These are phyloP conservation scores for Metarhizium anisopliae DNA, from an alignment of 2,329 filamentous ascomycete genomes.

Conservation along the genomic window DNA sequence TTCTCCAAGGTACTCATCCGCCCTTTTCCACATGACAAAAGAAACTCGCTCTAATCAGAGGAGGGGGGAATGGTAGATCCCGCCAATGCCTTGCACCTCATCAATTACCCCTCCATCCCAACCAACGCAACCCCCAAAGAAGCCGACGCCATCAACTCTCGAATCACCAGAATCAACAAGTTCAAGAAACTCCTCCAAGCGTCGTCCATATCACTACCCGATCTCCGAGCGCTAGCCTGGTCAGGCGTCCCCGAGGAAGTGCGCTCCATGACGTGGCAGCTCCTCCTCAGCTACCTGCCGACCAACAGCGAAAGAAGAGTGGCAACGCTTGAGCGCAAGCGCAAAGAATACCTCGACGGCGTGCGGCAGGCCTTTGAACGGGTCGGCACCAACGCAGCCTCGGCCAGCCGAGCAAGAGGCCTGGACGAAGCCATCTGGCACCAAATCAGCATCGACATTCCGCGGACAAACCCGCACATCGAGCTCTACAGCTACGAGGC, in stretches of 20 bases:
- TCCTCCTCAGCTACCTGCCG: constrained; percentile 88
- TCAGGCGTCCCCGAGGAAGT: constrained; percentile 92
- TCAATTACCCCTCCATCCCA: constrained; percentile 72
- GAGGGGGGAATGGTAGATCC: constrained; percentile 43
- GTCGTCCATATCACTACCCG: constrained; percentile 76
- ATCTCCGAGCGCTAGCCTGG: constrained; percentile 83
- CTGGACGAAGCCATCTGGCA: constrained; percentile 98
- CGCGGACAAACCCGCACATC: constrained; percentile 90
- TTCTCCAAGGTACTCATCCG: constrained; percentile 53
- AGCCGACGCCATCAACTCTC: constrained; percentile 73
- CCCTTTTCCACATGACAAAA: not conserved
- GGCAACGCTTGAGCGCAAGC: constrained; percentile 81
- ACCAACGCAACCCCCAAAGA: constrained; percentile 72
- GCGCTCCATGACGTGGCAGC: constrained; percentile 97
- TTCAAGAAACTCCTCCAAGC: constrained; percentile 94
- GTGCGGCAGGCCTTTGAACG: constrained; percentile 66
- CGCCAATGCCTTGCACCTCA: constrained; percentile 89
- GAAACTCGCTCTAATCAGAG: not conserved
- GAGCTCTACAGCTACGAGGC: constrained; percentile 93
- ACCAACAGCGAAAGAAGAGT: constrained; percentile 93
- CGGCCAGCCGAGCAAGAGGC: constrained; percentile 47
- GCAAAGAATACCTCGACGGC: constrained; percentile 93
- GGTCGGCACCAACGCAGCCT: constrained; percentile 37
- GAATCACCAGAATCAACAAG: constrained; percentile 93
- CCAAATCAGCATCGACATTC: constrained; percentile 97